Evolutionary conservation across 257 asterid species (phyloP).

Genomic region (Fraxinus anomala): DNA sequence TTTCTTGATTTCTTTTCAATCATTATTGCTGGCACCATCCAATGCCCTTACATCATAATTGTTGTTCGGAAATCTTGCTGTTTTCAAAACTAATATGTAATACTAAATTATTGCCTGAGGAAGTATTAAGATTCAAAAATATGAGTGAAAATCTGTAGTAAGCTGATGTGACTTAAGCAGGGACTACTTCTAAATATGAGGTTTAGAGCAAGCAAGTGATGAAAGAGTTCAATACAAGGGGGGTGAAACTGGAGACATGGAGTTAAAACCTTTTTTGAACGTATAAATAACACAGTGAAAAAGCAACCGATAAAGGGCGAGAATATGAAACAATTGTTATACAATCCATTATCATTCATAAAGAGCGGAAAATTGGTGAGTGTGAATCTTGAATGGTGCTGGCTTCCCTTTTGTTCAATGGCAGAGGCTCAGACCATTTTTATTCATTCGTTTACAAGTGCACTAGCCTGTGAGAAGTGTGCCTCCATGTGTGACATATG

Average conservation of each 20-base stretch:
- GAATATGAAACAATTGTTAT: neutral
- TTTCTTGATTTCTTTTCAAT: neutral
- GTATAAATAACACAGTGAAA: neutral
- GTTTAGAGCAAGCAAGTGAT: neutral
- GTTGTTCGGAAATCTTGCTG: neutral
- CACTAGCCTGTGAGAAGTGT: neutral
- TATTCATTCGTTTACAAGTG: neutral
- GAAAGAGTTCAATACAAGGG: no score
- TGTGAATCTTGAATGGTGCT: neutral
- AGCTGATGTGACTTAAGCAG: neutral
- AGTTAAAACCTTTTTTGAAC: no score
- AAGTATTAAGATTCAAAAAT: neutral
- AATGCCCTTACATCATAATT: neutral
- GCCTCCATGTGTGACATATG: neutral
- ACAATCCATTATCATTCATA: neutral
- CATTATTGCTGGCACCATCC: neutral
- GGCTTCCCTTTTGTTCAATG: neutral
- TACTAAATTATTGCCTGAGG: neutral
- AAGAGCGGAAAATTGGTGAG: neutral
- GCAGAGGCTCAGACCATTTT: neutral
- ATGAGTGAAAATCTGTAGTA: neutral
- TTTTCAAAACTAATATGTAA: no score
- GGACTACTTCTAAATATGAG: neutral
- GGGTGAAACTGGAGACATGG: no score
- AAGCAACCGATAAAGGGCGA: neutral